Evolutionary conservation across 495 filamentous ascomycete genomes (phyloP).

Genomic region (Tuber microsphaerosporum): DNA sequence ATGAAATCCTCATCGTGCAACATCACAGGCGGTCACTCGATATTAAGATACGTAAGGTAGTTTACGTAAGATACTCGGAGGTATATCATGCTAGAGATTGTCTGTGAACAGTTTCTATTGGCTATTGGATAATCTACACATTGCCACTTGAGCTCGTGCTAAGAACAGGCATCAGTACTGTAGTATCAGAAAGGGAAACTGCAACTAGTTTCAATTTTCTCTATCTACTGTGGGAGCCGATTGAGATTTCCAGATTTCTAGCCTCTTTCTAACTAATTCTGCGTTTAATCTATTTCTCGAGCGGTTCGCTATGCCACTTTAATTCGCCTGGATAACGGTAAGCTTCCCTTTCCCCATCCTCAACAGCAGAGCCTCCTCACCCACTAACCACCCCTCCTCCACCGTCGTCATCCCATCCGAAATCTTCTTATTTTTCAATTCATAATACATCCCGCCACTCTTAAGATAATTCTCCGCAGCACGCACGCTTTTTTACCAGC

Average conservation of each 20-base stretch:
- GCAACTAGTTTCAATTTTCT: not conserved
- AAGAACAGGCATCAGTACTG: too few relatives aligned
- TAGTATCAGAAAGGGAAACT: not conserved
- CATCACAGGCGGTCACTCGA: too few relatives aligned
- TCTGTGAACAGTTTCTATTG: too few relatives aligned
- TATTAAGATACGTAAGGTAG: too few relatives aligned
- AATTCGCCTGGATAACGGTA: conserved; percentile 17
- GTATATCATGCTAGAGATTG: too few relatives aligned
- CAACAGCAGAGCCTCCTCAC: conserved; percentile 32
- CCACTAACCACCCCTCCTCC: conserved; percentile 35
- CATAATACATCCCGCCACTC: conserved; percentile 37
- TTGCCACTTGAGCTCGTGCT: too few relatives aligned
- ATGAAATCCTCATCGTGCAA: too few relatives aligned
- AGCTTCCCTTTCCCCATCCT: conserved; percentile 39
- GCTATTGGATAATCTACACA: too few relatives aligned
- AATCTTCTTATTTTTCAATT: conserved; percentile 20
- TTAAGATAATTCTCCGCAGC: conserved; percentile 35
- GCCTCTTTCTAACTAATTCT: too few relatives aligned
- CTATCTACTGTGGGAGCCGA: too few relatives aligned
- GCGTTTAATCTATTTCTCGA: not conserved
- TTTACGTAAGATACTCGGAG: too few relatives aligned
- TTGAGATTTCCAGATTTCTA: too few relatives aligned
- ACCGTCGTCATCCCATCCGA: conserved; percentile 20
- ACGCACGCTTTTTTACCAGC: conserved; percentile 22
- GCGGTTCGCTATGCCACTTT: not conserved